Conservation (phyloP, 2,329 filamentous ascomycete genomes). For the Cordyceps fumosorosea region DNA sequence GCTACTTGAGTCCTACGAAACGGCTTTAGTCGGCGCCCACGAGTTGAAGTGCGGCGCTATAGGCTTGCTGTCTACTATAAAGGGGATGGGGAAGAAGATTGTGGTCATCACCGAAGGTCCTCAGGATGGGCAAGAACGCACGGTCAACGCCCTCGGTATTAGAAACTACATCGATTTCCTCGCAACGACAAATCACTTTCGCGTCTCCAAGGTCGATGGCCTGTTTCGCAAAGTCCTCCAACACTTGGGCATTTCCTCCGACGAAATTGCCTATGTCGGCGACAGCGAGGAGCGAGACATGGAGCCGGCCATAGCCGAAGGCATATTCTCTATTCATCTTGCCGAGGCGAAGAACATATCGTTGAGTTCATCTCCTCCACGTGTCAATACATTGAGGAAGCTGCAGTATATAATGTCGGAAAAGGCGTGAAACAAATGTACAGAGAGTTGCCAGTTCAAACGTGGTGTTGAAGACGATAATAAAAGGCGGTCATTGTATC, state of each 20-base stretch:
- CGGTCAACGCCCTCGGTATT: conserved; percentile 21
- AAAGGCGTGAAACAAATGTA: no score
- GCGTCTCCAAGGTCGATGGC: background rate
- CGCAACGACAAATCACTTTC: background rate
- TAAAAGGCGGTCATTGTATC: no score
- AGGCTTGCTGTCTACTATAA: conserved; percentile 28
- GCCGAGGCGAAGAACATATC: background rate
- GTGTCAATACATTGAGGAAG: background rate
- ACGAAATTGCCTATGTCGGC: background rate
- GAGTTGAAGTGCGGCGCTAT: background rate
- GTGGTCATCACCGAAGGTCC: conserved; percentile 40
- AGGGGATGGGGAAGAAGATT: conserved; percentile 30
- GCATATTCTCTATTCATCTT: background rate
- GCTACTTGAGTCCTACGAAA: background rate
- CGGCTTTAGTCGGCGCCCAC: background rate
- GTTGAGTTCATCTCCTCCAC: background rate
- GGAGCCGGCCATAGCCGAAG: background rate
- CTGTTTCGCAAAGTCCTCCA: background rate
- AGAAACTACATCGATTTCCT: background rate
- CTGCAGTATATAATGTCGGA: background rate
- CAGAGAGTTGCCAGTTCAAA: no score
- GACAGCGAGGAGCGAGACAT: background rate
- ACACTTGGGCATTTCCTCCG: background rate
- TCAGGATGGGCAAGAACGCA: conserved; percentile 39
- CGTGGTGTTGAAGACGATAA: no score